Evolutionary conservation across 768 basidiomycete genomes (phyloP), one percentile per base, ranked within the genome.

Genomic region (Pisolithus sp.): DNA sequence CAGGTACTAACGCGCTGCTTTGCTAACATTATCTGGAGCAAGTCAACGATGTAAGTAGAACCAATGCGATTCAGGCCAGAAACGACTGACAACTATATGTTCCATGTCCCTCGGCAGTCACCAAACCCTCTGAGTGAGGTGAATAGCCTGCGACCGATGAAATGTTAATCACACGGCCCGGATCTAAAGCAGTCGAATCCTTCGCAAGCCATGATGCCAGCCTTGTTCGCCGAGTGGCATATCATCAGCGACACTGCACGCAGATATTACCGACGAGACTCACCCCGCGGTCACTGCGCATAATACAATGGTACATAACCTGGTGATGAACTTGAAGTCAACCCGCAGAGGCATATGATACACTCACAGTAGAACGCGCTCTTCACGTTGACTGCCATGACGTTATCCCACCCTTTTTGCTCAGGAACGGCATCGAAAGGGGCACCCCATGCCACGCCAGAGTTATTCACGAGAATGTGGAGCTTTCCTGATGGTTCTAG

Each of bases 381-480:
- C 72, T 93, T 93, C 48, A 93, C 89, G 61, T 93, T 93, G 36
- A 92, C 80, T 20, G 80, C 79, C 64, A 92, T 78, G 37, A 93
- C 74, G 34, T 85, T 83, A 57, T 93, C 89, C 91, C 91, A 93
- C 1, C 91, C 90, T 57, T 82, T 83, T 57, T 81, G 81, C 67
- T 92, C 89, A 0, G 89, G 88, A 55, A 87, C 80, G 57, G 83
- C 75, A 9, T 78, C 71, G 63, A 76, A 88, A 0, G 81, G 75
- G 7, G 83, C 81, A 17, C 86, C 89, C 89, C 89, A 91, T 17
- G 85, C 76, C 24, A 80, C 81, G 7, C 89, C 90, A 8, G 85
- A 85, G 67, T 91, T 92, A 67, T 90, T 92, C 41, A 93, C 79
- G 6, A 93, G 78, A 48, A 93, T 83, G 58, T 93, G 86, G 0